These are phyloP conservation scores for Mucor plumbeus DNA, from an alignment of 371 early-diverging fungal species.

Conservation along the genomic window DNA sequence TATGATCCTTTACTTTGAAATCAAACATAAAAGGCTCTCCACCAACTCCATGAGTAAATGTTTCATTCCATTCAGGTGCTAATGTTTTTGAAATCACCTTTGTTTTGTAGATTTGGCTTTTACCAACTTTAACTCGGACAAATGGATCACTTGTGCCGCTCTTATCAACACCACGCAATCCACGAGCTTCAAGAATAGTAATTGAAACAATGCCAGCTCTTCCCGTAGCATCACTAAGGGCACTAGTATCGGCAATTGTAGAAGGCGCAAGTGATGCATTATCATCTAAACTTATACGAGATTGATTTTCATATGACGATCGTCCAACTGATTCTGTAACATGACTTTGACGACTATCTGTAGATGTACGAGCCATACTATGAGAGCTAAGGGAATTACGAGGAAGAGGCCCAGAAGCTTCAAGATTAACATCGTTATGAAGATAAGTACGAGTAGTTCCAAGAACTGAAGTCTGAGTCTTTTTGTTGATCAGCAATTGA, in stretches of 20 bases:
- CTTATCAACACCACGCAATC: slow-evolving; percentile 67
- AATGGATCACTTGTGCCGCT: slow-evolving; percentile 68
- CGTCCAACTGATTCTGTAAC: background rate
- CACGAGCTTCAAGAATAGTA: slow-evolving; percentile 60
- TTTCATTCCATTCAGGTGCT: slow-evolving; percentile 71
- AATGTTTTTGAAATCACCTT: slow-evolving; percentile 77
- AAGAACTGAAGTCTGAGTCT: slow-evolving; percentile 48
- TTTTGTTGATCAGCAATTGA: slow-evolving; percentile 44
- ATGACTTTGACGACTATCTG: slow-evolving; percentile 11
- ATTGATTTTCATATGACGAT: background rate
- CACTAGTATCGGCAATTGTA: slow-evolving; percentile 17
- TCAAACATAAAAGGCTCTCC: slow-evolving; percentile 54
- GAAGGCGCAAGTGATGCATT: slow-evolving; percentile 24
- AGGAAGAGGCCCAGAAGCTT: slow-evolving; percentile 28
- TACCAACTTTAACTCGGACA: slow-evolving; percentile 59
- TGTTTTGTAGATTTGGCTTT: slow-evolving; percentile 73
- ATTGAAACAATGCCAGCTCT: slow-evolving; percentile 53
- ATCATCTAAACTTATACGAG: slow-evolving; percentile 24
- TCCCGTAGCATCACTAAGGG: slow-evolving; percentile 31
- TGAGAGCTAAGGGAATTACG: slow-evolving; percentile 1
- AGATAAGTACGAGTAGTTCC: slow-evolving; percentile 29
- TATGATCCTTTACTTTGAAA: slow-evolving; percentile 72
- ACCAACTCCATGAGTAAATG: slow-evolving; percentile 35
- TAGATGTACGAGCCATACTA: slow-evolving; percentile 13
- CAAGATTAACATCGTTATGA: slow-evolving; percentile 23